Evolutionary conservation across 2,329 filamentous ascomycete genomes (phyloP), one percentile per base, ranked within the genome.

Genomic region (Penicillium sumatraense): DNA sequence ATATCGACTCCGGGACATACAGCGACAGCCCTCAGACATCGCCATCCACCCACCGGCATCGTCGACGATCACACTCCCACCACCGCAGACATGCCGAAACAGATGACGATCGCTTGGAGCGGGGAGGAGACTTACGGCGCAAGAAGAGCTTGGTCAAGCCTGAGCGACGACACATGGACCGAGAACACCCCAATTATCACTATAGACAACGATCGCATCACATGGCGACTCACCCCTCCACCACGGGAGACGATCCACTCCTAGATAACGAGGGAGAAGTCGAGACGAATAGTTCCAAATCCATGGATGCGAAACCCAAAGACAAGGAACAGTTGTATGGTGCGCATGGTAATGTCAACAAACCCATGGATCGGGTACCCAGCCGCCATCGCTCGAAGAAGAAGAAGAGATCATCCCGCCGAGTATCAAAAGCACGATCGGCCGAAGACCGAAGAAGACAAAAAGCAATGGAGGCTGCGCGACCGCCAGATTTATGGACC

Each of bases 121-220:
- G 75, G 9, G 67, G 73, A 20, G 67, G 59, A 16, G 84, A 86
- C 14, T 64, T 87, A 54, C 73, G 76, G 57, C 86, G 93, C 65
- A 98, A 98, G 77, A 87, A 89, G 72, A 97, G 91, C 73, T 80
- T 99, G 60, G 88, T 99, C 69, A 84, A 90, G 58, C 95, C 95
- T 1, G 95, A 99, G 76, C 86, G 95, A 62, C 89, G 89, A 68
- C 86, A 89, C 64, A 91, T 96, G 64, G 89, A 93, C 65, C 87
- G 83, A 61, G 89, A 93, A 65, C 92, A 98, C 72, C 92, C 93
- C 13, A 96, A 98, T 73, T 99, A 97, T 71, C 85, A 97, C 76
- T 99, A 99, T 75, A 87, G 91, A 64, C 90, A 96, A 72, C 93
- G 96, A 84, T 92, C 96, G 9, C 90, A 92, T 67, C 90, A 93